phyloP scores from a whole-genome alignment of 2,329 filamentous ascomycete genomes.

The Hortaea sp. region DNA sequence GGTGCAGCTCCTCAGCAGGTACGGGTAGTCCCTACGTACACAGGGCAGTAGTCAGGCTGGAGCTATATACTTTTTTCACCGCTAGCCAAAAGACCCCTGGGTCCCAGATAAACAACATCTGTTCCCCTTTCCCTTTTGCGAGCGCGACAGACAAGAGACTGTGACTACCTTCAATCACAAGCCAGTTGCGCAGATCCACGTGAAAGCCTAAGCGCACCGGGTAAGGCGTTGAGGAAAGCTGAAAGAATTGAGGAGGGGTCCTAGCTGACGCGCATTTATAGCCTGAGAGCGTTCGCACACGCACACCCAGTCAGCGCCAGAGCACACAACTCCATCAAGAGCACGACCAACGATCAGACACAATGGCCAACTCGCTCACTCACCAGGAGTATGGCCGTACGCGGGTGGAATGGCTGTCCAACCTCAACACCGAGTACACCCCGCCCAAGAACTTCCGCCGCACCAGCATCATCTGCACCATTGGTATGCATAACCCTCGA shows the following conservation, averaged over 20 bases:
- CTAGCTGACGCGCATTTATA: too few relatives aligned
- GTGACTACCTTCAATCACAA: too few relatives aligned
- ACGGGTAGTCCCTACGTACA: neutral
- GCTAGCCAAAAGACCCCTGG: neutral
- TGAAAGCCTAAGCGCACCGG: too few relatives aligned
- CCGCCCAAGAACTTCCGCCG: slow-evolving; percentile 86
- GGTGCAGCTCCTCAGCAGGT: neutral
- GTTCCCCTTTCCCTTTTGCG: neutral
- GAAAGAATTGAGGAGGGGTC: too few relatives aligned
- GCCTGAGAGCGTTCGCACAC: too few relatives aligned
- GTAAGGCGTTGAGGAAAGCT: too few relatives aligned
- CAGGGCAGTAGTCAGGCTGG: too few relatives aligned
- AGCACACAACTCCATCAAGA: too few relatives aligned
- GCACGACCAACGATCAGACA: slow-evolving; percentile 8
- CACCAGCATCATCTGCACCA: slow-evolving; percentile 97
- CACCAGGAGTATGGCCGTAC: slow-evolving; percentile 69
- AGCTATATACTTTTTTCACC: neutral
- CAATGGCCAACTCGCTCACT: slow-evolving; percentile 67
- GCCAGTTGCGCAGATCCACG: too few relatives aligned
- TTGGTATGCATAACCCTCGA: slow-evolving; percentile 46
- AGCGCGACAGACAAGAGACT: too few relatives aligned
- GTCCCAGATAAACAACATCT: too few relatives aligned
- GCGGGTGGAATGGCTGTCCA: slow-evolving; percentile 59
- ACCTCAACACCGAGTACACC: slow-evolving; percentile 80
- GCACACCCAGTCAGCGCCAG: too few relatives aligned